These are phyloP conservation scores for Arthromyces matolae DNA, from an alignment of 768 basidiomycete genomes.

Conservation along the genomic window DNA sequence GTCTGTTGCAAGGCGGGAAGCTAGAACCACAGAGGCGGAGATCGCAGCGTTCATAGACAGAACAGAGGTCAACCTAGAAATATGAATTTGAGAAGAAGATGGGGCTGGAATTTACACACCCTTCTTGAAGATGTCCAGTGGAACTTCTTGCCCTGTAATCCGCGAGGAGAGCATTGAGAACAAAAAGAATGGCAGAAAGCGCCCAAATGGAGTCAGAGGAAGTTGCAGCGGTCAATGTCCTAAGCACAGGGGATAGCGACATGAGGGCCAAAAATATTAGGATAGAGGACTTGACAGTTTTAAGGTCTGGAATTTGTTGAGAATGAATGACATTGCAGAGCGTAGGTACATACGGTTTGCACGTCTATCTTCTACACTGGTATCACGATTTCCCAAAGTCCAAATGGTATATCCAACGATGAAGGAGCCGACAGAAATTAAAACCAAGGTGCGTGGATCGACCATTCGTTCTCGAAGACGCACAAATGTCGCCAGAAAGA, in stretches of 20 bases:
- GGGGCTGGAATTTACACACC: slow-evolving; percentile 38
- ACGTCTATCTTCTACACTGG: slow-evolving; percentile 7
- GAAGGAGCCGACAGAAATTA: slow-evolving; percentile 58
- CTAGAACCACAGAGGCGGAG: slow-evolving; percentile 88
- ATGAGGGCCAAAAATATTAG: slow-evolving; percentile 87
- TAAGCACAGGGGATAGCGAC: slow-evolving; percentile 85
- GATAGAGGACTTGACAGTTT: slow-evolving; percentile 74
- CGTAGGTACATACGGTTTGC: slow-evolving; percentile 17
- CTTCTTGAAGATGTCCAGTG: slow-evolving; percentile 49
- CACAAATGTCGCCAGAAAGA: slow-evolving; percentile 80
- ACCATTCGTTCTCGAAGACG: slow-evolving; percentile 59
- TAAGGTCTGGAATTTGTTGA: slow-evolving; percentile 48
- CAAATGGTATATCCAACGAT: slow-evolving; percentile 58
- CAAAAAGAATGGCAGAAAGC: slow-evolving; percentile 78
- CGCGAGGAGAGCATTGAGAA: slow-evolving; percentile 76
- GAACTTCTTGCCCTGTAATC: slow-evolving; percentile 64
- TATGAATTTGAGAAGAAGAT: slow-evolving; percentile 12
- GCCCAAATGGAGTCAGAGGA: slow-evolving; percentile 98
- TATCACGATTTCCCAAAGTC: slow-evolving; percentile 47
- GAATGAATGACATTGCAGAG: background rate
- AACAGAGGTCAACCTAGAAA: slow-evolving; percentile 68
- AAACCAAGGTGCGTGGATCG: slow-evolving; percentile 68
- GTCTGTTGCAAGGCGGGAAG: slow-evolving; percentile 82
- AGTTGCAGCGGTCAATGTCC: slow-evolving; percentile 90
- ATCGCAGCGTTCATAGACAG: slow-evolving; percentile 89